Percentiles rank a stretch among this genome's conserved stretches.
Evolutionary conservation across 192 early-diverging fungal genomes (phyloP).

Genomic region (Linnemannia zychae): DNA sequence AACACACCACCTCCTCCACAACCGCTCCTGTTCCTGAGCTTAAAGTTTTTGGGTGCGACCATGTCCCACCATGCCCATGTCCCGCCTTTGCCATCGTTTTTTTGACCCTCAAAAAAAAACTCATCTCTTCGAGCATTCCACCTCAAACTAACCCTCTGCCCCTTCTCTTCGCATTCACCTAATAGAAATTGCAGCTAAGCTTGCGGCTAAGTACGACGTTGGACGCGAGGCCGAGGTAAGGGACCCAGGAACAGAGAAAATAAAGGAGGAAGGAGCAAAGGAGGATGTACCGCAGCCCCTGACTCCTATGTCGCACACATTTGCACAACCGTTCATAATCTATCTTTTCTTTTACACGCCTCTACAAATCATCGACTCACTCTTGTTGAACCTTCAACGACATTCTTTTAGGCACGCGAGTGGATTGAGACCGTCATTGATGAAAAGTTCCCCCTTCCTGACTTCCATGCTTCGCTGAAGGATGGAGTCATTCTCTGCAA

Average conservation of each 20-base stretch:
- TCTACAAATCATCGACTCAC: not conserved
- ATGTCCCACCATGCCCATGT: not conserved
- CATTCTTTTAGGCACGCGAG: constrained; percentile 65
- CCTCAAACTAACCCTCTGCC: not conserved
- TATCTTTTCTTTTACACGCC: not conserved
- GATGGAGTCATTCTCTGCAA: constrained; percentile 84
- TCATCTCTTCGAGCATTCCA: not conserved
- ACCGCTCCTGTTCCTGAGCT: not conserved
- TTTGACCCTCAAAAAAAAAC: not conserved
- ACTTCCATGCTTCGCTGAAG: constrained; percentile 79
- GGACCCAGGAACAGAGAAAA: not conserved
- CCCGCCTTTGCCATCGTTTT: constrained; percentile 6
- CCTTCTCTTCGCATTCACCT: not conserved
- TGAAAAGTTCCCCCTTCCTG: constrained; percentile 63
- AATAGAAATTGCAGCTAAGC: constrained; percentile 56
- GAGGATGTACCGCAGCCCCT: not conserved
- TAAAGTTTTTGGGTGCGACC: not conserved
- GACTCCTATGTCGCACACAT: not conserved
- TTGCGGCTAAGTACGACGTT: constrained; percentile 55
- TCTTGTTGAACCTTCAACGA: not conserved
- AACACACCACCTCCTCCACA: not conserved
- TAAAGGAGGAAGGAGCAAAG: not conserved
- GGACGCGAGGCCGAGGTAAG: constrained; percentile 46
- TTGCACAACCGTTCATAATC: not conserved
- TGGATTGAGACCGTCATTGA: constrained; percentile 78